Base-by-base conservation (phyloP, 2,329 filamentous ascomycete genomes). In the Nothophoma quercina region DNA sequence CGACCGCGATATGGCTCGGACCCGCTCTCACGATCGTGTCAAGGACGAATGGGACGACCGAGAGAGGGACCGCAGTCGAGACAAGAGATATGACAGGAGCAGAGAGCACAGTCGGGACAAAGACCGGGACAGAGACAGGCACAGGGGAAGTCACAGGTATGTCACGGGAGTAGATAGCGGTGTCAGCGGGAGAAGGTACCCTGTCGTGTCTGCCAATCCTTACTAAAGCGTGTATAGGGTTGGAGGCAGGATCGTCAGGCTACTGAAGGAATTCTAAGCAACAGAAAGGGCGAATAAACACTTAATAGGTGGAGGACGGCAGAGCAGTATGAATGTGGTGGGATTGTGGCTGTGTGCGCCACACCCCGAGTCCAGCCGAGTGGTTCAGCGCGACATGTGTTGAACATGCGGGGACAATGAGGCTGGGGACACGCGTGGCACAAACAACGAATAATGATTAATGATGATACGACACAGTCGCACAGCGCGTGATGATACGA, bases 81-180 rank as follows among this genome's bases (percentile, higher is more conserved):
- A 57, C 18, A 53, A 19, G 42, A 41, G 18, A 45, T 56, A 54
- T 18, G 49, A 61, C 18, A 47, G 59, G 32, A 50, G 43, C n/a
- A 39, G 56, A 23, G 56, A 58, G n/a, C 36, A 56, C 19, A 56
- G 51, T 29, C 44, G 57, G n/a, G 55, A 56, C 12, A 49, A 44
- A 30, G 64, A 67, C 7, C 40, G 63, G 8, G 38, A 59, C 44
- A 41, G 56, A 43, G 55, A 61, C 18, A 36, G 56, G 25, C 54
- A 56, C 29, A 48, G 57, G 23, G 36, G 63, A 21, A 55, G 56
- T 51, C 68, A 71, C 46, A 62, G 71, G 56, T 72, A 73, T 67
- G 69, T 73, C 43, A 44, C 58, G 19, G 66, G 69, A 8, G 67
- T 71, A 43, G 63, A 70, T 54, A 67, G 72, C 42, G 71, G 71